These are phyloP conservation scores for Lavandula angustifolia DNA, from an alignment of 257 asterid species.

Conservation along the genomic window DNA sequence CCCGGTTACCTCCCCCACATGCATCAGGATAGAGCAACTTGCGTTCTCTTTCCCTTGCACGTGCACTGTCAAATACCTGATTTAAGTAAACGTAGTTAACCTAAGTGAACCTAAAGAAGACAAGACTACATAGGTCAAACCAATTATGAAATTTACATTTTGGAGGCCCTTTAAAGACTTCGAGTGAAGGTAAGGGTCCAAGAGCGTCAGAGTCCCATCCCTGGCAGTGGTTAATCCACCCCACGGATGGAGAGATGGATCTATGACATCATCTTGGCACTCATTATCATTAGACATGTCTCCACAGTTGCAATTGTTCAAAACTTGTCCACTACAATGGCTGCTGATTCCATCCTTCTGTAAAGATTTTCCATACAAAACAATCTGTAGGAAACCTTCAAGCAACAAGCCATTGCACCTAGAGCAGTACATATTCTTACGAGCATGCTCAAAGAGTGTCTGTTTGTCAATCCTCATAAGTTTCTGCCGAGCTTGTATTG, in stretches of 20 bases:
- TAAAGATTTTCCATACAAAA: constrained; percentile 85
- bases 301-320: constrained; percentile 45
- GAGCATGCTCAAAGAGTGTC: constrained; percentile 88
- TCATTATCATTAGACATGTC: constrained; percentile 43
- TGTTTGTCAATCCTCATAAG: constrained; percentile 88
- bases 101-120: constrained; percentile 20
- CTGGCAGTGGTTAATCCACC: constrained; percentile 86
- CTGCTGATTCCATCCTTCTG: constrained; percentile 61
- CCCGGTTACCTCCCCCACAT: constrained; percentile 98
- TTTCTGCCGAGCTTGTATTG: constrained; percentile 76
- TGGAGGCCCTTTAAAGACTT: constrained; percentile 84
- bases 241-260: constrained; percentile 97
- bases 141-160: constrained; percentile 51
- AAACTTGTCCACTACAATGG: constrained; percentile 40
- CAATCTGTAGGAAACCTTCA: constrained; percentile 88
- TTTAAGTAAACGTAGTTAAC: constrained; percentile 34
- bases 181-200: constrained; percentile 75
- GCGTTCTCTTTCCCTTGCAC: constrained; percentile 91
- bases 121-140: constrained; percentile 20
- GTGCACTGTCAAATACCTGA: constrained; percentile 94
- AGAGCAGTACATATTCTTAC: constrained; percentile 96
- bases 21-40: constrained; percentile 98
- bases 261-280: constrained; percentile 68
- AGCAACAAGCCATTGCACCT: constrained; percentile 96
- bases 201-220: constrained; percentile 83